A percentile compares a stretch with the other conserved stretches of the same genome.
Evolutionary conservation across 1,139 yeast genomes (phyloP).

Genomic region (Saccharomyces hybrid): DNA sequence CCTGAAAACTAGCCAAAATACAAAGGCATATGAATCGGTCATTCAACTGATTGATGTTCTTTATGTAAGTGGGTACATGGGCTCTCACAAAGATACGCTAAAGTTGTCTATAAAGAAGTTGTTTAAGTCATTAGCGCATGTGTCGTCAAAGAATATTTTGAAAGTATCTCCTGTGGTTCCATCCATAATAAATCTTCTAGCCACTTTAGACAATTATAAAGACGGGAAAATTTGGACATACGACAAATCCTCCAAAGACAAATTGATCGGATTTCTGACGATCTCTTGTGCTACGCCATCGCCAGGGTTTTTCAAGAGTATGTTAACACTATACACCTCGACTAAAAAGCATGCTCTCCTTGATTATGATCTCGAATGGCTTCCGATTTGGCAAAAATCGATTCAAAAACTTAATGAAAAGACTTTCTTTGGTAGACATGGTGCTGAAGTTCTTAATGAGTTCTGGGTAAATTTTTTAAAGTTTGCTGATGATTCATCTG

Average conservation of each 20-base stretch:
- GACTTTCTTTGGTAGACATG: conserved; percentile 21
- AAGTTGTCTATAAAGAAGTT: conserved; percentile 44
- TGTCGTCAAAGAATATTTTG: conserved; percentile 33
- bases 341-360: conserved; percentile 11
- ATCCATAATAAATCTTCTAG: conserved; percentile 29
- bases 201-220: conserved; percentile 21
- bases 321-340: conserved; percentile 18
- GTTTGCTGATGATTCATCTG: background rate
- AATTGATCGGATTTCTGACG: conserved; percentile 40
- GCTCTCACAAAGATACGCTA: conserved; percentile 32
- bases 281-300: conserved; percentile 49
- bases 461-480: conserved; percentile 20
- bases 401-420: conserved; percentile 16
- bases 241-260: conserved; percentile 40
- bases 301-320: conserved; percentile 39
- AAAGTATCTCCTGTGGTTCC: conserved; percentile 41
- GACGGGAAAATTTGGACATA: conserved; percentile 44
- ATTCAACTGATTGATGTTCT: conserved; percentile 35
- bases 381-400: conserved; percentile 22
- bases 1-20: conserved; percentile 37
- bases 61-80: conserved; percentile 13
- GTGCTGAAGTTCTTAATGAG: conserved; percentile 17
- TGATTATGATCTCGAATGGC: conserved; percentile 18
- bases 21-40: conserved; percentile 42
- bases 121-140: conserved; percentile 44